Evolutionary conservation across 108 stramenopile species (phyloP), one percentile per base, ranked within the genome.

Genomic region (Skeletonema potamos): DNA sequence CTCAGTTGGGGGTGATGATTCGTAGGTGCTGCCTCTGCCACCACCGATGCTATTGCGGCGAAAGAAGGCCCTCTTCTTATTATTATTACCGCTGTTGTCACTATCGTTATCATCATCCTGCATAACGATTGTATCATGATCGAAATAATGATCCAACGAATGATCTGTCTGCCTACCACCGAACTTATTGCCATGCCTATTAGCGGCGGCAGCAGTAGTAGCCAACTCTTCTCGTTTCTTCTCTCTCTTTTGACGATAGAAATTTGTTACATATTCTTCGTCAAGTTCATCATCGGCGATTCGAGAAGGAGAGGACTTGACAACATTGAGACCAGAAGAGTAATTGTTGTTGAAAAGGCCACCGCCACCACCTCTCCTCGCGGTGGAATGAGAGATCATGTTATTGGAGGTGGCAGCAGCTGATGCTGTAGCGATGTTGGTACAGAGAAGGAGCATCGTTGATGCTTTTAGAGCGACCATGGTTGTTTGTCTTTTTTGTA

Each of bases 61-160:
- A n/a, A n/a, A n/a, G n/a, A n/a, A n/a, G n/a, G n/a, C n/a, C n/a
- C n/a, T n/a, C n/a, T n/a, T n/a, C n/a, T n/a, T n/a, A n/a, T n/a
- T n/a, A n/a, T n/a, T n/a, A n/a, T n/a, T n/a, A n/a, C n/a, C 27
- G 2, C 18, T 17, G 1, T 56, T 56, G 20, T 1, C 18, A 56
- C 4, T 1, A 11, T 22, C 12, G 15, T 39, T 0, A 39, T 39
- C 37, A 39, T 13, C 37, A 39, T 6, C 6, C 30, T 32, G 12
- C 34, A 7, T 36, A 10, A 18, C 22, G n/a, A 28, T 33, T 0
- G 57, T 10, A 33, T 58, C 57, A 33, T 58, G 57, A 15, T 58
- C 57, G n/a, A 58, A 58, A 33, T 58, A 58, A 33, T 58, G 57
- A 33, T 58, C 57, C 22, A 58, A 17, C 6, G 57, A 58, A 33